Evolutionary conservation across 495 filamentous ascomycete genomes (phyloP).

Genomic region (Trichoderma orchidacearum): DNA sequence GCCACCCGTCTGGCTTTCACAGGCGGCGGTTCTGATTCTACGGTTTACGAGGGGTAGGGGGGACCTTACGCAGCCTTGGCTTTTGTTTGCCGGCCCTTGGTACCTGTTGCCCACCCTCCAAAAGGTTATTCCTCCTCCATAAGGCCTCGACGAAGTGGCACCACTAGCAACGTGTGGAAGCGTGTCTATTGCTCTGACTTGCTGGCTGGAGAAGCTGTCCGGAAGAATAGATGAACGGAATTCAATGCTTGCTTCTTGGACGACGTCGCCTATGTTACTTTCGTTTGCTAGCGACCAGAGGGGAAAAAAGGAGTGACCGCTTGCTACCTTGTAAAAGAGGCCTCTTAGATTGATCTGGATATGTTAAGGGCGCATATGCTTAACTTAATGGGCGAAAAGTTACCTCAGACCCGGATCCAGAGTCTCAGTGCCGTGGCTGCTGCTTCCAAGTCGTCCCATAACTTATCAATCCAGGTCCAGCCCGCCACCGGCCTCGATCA

Average conservation of each 20-base stretch:
- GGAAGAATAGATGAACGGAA: not conserved
- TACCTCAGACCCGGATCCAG: not conserved
- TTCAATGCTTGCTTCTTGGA: not conserved
- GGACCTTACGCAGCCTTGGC: not conserved
- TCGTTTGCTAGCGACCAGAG: no score
- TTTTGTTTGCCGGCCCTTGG: not conserved
- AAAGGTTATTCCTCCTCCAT: not conserved
- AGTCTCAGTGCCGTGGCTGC: not conserved
- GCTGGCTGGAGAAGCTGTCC: not conserved
- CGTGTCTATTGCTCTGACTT: not conserved
- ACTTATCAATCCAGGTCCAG: not conserved
- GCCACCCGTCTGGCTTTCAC: not conserved
- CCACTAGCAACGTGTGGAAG: not conserved
- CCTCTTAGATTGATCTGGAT: not conserved
- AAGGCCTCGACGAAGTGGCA: not conserved
- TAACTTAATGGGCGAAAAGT: not conserved
- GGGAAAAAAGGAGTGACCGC: not conserved
- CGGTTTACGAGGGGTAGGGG: not conserved
- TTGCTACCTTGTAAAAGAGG: not conserved
- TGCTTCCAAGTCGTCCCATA: not conserved
- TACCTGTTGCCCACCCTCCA: not conserved
- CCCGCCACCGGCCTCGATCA: not conserved
- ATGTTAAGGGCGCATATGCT: not conserved
- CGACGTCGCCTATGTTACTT: no score
- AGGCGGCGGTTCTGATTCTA: not conserved